Evolutionary conservation across 176 grass and related monocot species (phyloP), one percentile per base, ranked within the genome.

Genomic region (Carex littledalei): DNA sequence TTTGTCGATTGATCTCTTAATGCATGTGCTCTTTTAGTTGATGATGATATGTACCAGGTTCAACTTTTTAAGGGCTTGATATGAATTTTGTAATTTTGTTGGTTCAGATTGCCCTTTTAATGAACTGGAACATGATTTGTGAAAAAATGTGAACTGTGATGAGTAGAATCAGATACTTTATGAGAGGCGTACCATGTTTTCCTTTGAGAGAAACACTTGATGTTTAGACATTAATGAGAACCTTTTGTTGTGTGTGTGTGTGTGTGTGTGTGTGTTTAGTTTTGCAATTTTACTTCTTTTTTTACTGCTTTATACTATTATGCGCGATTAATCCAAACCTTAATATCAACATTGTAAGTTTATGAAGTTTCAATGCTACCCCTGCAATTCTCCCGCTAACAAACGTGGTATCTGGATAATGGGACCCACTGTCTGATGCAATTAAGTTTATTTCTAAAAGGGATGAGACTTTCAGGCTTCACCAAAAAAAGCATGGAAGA

Each of bases 21-120:
- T 81, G 78, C 34, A 78, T 82, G 56, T 65, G 15, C 56, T 62
- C 43, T 64, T 82, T 64, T 37, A 82, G 56, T 65, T 63, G 61
- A 64, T 63, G 37, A 63, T 81, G 79, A 49, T 63, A 26, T 82
- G 58, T 49, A 43, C 59, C 41, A 65, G 34, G 24, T 82, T 64
- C 34, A 82, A 50, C 34, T 65, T 21, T 22, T 22, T 7, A 64
- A 41, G 79, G 79, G 57, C 13, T 21, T 16, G 45, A 55, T 81
- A 43, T 18, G 79, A 47, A 21, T 81, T 81, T 81, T 47, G 79
- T 81, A 15, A 45, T 63, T 35, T 81, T 81, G 37, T 14, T 63
- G n/a, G 55, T 47, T 81, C 79, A 49, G 2, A 50, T 47, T 81
- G 54, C 79, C 79, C 79, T 81, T 64, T 26, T 65, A 47, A 65